These are phyloP conservation scores for Xylaria grammica DNA, from an alignment of 495 filamentous ascomycete genomes.

Conservation along the genomic window DNA sequence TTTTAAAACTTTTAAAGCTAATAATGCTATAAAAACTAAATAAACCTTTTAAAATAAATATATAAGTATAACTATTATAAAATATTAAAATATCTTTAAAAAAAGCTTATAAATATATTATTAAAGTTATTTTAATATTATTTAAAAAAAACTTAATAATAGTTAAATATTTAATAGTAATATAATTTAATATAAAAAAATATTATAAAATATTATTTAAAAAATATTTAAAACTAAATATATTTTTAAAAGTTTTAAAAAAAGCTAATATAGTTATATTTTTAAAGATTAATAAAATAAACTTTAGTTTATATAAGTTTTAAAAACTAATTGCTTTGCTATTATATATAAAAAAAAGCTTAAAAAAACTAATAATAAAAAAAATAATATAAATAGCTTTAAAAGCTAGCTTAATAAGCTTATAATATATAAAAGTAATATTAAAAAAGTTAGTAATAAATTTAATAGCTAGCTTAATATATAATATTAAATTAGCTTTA, in stretches of 20 bases:
- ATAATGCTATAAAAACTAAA: slow-evolving; percentile 12
- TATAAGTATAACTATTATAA: background rate
- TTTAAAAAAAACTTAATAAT: no score
- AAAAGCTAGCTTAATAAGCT: no score
- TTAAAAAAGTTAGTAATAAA: no score
- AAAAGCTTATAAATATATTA: slow-evolving; percentile 17
- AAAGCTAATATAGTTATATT: slow-evolving; percentile 21
- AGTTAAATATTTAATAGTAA: no score
- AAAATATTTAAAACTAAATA: background rate
- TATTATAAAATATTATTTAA: slow-evolving; percentile 15
- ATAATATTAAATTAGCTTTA: no score
- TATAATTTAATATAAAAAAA: slow-evolving; percentile 20
- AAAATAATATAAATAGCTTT: no score
- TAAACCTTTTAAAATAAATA: slow-evolving; percentile 10
- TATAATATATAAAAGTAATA: no score
- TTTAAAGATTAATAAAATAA: slow-evolving; percentile 22
- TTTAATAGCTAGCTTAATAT: no score
- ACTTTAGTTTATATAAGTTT: no score
- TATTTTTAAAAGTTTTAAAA: background rate
- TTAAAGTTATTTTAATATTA: slow-evolving; percentile 25
- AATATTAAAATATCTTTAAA: background rate
- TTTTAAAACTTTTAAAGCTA: slow-evolving; percentile 11
- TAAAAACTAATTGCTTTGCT: no score
- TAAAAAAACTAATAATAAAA: no score
- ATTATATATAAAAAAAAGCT: no score